Evolutionary conservation across 1,284 basidiomycete species (phyloP).

Genomic region (Blastosporella zonata): DNA sequence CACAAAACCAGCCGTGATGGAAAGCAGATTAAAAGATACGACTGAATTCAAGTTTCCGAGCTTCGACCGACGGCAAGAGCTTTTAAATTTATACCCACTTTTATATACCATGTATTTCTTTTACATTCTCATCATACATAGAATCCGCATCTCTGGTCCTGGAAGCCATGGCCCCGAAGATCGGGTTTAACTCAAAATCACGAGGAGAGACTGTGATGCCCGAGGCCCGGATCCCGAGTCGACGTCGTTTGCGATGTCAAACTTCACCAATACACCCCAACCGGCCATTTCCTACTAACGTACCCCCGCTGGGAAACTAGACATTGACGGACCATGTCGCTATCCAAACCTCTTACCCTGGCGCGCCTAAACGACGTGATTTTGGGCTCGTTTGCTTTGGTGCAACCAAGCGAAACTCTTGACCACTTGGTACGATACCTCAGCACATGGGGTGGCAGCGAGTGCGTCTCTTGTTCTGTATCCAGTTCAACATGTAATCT

Average conservation of each 20-base stretch:
- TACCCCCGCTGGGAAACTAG: background rate
- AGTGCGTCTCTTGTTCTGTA: conserved; percentile 48
- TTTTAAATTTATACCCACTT: no score
- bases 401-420: conserved; percentile 59
- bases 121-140: no score
- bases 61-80: no score
- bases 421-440: conserved; percentile 72
- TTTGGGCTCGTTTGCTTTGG: conserved; percentile 57
- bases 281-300: background rate
- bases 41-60: no score
- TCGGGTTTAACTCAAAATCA: conserved; percentile 1
- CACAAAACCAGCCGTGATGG: no score
- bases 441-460: conserved; percentile 79
- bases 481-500: conserved; percentile 5
- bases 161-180: no score
- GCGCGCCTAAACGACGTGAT: conserved; percentile 55
- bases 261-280: background rate
- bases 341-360: conserved; percentile 26
- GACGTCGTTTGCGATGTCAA: background rate
- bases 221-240: background rate
- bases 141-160: no score
- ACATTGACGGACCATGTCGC: conserved; percentile 8
- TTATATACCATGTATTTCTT: no score
- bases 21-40: no score
- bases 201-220: conserved; percentile 2